phyloP scores from a whole-genome alignment of 2,329 filamentous ascomycete species.

The Botrytis hyacinthi region DNA sequence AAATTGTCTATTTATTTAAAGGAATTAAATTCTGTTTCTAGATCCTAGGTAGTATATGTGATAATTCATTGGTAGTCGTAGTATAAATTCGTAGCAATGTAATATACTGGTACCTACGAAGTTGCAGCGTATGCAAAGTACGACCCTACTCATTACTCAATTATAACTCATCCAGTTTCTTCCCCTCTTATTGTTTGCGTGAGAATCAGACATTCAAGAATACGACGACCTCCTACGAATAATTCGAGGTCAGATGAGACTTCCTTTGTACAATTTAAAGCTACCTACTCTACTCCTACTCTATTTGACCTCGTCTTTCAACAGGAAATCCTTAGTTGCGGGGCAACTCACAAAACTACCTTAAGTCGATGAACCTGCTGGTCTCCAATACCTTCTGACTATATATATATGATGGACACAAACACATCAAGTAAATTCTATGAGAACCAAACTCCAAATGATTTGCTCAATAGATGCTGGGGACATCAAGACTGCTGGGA shows the following conservation, averaged over 20 bases:
- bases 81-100: not conserved
- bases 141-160: not conserved
- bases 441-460: not conserved
- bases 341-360: not conserved
- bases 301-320: not conserved
- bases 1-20: not conserved
- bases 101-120: not conserved
- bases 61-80: not conserved
- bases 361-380: not conserved
- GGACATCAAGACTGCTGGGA: slow-evolving; percentile 47
- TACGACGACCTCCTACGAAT: not conserved
- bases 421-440: not conserved
- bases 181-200: not conserved
- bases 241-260: not conserved
- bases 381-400: not conserved
- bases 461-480: slow-evolving; percentile 40
- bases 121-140: not conserved
- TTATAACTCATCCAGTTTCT: not conserved
- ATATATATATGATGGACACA: not conserved
- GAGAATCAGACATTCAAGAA: not conserved
- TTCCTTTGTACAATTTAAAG: not conserved
- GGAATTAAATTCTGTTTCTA: not conserved
- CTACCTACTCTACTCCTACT: not conserved
- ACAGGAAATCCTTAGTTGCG: not conserved
- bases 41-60: not conserved